These are phyloP conservation scores for Zoysia matrella DNA, from an alignment of 202 grass and related monocot genomes.

Conservation along the genomic window DNA sequence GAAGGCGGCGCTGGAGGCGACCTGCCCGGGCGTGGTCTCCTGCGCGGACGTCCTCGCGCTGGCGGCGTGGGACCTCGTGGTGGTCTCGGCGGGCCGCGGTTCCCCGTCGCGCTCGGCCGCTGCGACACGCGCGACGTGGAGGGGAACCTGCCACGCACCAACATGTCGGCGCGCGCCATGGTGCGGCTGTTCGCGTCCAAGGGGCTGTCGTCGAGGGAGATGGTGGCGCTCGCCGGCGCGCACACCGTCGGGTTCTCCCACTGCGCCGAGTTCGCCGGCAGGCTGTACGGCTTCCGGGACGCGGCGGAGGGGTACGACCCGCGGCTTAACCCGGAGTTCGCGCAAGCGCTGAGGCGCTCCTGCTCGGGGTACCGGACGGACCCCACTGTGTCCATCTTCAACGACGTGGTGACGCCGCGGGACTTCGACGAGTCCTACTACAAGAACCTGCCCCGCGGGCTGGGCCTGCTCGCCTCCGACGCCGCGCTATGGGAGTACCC, in stretches of 20 bases:
- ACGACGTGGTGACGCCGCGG: too few species aligned
- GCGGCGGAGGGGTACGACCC: conserved; percentile 52
- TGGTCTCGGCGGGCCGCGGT: conserved; percentile 72
- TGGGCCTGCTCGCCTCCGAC: conserved; percentile 77
- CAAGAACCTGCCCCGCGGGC: conserved; percentile 66
- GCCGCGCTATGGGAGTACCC: conserved; percentile 68
- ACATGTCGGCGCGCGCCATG: conserved; percentile 69
- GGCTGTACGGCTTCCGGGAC: conserved; percentile 58
- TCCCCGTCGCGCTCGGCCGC: conserved; percentile 65
- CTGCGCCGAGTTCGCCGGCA: conserved; percentile 76
- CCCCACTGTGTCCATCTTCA: conserved; percentile 67
- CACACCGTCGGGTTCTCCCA: conserved; percentile 51
- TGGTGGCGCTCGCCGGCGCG: conserved; percentile 66
- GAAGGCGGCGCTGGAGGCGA: conserved; percentile 75
- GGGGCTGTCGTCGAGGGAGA: conserved; percentile 53
- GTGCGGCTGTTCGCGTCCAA: conserved; percentile 53
- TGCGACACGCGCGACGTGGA: conserved; percentile 53
- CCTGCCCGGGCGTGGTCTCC: conserved; percentile 77
- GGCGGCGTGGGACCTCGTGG: conserved; percentile 77
- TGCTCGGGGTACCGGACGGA: conserved; percentile 64
- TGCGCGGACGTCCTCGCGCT: conserved; percentile 86
- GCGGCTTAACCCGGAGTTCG: conserved; percentile 63
- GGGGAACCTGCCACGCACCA: conserved; percentile 58
- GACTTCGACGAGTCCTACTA: conserved; percentile 55
- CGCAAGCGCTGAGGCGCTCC: conserved; percentile 60